Conservation (phyloP, 208 protist species). For the Blechomonas ayalai region DNA sequence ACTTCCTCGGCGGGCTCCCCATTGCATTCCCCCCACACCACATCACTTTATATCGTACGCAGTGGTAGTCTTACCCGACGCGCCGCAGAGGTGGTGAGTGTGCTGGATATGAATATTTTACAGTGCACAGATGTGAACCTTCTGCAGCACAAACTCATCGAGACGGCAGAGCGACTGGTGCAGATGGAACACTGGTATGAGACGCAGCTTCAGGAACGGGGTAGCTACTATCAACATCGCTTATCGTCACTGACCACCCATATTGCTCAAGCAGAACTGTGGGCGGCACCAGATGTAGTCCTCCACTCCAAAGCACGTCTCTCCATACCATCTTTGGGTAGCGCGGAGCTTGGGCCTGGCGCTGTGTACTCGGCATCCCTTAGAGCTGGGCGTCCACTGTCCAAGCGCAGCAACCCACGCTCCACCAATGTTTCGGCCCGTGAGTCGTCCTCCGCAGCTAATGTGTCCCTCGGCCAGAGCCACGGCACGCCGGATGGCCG, state of each 20-base stretch:
- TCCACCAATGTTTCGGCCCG: no score
- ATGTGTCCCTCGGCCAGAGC: no score
- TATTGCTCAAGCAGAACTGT: conserved; percentile 1
- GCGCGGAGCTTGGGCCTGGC: no score
- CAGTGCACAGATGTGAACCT: conserved; percentile 32
- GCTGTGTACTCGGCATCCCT: no score
- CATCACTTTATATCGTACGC: not conserved
- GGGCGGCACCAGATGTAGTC: not conserved
- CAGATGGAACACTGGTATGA: conserved; percentile 39
- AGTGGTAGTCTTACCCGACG: conserved; percentile 25
- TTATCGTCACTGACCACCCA: conserved; percentile 23
- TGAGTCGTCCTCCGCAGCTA: no score
- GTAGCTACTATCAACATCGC: conserved; percentile 31
- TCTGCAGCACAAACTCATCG: conserved; percentile 54
- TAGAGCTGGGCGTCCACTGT: no score
- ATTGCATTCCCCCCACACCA: conserved; percentile 1
- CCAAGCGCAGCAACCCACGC: no score
- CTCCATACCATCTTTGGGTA: no score
- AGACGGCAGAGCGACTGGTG: conserved; percentile 47
- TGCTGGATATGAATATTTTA: conserved; percentile 52
- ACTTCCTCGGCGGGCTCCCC: conserved; percentile 4
- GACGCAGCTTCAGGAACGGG: conserved; percentile 39
- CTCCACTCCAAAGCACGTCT: no score
- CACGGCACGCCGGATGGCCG: no score
- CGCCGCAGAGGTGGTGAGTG: conserved; percentile 31